Evolutionary conservation across 2,329 filamentous ascomycete species (phyloP), one percentile per base, ranked within the genome.

Genomic region (Monascus ruber): DNA sequence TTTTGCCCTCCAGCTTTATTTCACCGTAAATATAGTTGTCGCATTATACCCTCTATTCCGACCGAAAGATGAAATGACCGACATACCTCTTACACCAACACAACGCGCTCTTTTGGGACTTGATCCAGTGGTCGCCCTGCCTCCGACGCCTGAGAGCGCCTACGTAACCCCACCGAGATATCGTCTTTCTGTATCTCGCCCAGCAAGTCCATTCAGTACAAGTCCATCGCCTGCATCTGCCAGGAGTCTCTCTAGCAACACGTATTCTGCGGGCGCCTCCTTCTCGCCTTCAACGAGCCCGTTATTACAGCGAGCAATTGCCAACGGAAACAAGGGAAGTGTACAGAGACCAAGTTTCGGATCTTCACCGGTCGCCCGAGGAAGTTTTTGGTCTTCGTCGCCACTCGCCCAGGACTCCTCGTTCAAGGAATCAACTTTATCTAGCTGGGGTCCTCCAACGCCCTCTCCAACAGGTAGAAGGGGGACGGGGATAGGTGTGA

Each of bases 81-180:
- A 98, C 60, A 94, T 98, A 37, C 79, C 89, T 44, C 74, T 98
- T 48, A 95, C 89, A 1, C 81, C 85, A n/a, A 79, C 80, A 8
- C 91, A 96, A 68, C 83, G 89, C 44, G 74, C 80, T 47, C 74
- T 94, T 9, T 77, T 98, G 37, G 88, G 87, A 35, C 76, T 98
- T 3, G 75, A 81, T 31, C 81, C 85, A 2, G 76, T 72, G 42
- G 76, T 81, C 1, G 76, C 67, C 2, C 68, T 75, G 2, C 74
- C 82, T 1, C 59, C 65, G 0, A 83, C 81, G 0, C 81, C 85
- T 2, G 73, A 75, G 38, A 79, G 82, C 33, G 75, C 76, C 41
- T 93, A 85, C 62, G 79, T 82, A 51, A 95, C 89, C 1, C 89
- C 89, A 4, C 89, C 89, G 2, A 78, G 85, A 52, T 95, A 94